These are phyloP conservation scores for cucumber (Cucumis sativus) DNA, from an alignment of 306 rosid genomes.

Conservation along the genomic window Cucumber_9930_V3 NC_026657.2:34539001-34539500, in stretches of 20 bases:
- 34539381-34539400: constrained; percentile 36
- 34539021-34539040: no score
- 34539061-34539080: neutral
- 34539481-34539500: neutral
- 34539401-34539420: constrained; percentile 43
- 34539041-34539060: neutral
- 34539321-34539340: neutral
- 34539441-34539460: constrained; percentile 12
- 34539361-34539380: constrained; percentile 48
- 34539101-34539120: neutral
- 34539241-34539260: neutral
- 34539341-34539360: constrained; percentile 17
- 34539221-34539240: neutral
- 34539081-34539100: neutral
- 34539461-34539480: neutral
- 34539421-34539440: constrained; percentile 51
- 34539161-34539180: neutral
- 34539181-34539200: neutral
- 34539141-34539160: neutral
- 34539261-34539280: neutral
- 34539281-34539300: no score
- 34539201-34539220: neutral
- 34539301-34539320: neutral
- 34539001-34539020: neutral
- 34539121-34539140: neutral